Evolutionary conservation across 768 basidiomycete species (phyloP), one percentile per base, ranked within the genome.

Genomic region (Leccinum longicurvipes): DNA sequence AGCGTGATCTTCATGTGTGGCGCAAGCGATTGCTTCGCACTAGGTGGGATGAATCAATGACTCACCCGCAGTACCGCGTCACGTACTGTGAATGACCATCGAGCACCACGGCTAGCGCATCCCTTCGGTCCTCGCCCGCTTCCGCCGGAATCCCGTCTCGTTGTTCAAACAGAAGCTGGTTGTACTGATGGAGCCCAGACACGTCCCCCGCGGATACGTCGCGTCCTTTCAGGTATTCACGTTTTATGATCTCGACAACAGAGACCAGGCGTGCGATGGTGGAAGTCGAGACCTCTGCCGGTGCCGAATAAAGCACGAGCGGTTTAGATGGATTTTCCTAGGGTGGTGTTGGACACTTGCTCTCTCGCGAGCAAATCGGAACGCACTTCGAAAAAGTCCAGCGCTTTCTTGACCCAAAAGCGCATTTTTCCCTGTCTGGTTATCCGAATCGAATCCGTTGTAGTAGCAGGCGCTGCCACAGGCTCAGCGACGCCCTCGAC

Each of bases 231-330:
- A 89, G 58, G 64, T 84, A 92, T 65, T 92, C 88, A 25, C 92
- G 82, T 65, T 93, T 93, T 63, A 92, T 82, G 54, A 93, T 89
- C 70, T 95, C 92, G 1, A 84, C 85, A 4, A 91, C 87, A 1
- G 86, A 83, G 34, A 94, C 76, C 8, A 95, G 77, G 1, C 86
- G 82, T 0, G 89, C 83, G 32, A 74, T 71, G 0, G 81, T 77
- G 3, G 75, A 70, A 15, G 68, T 65, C 3, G 70, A 71, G 46
- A 71, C 64, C 29, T 64, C 47, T 4, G 69, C 63, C 4, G 85
- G 85, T 4, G 84, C 70, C 0, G 86, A 87, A 62, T 88, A 86
- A 15, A 89, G 70, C 4, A 80, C 74, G 23, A 88, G 63, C 1
- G 82, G 77, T 53, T 67, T 73, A 23, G 74, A 67, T 51, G 79